phyloP scores from a whole-genome alignment of 768 basidiomycete genomes.

The Ramaria rubella region DNA sequence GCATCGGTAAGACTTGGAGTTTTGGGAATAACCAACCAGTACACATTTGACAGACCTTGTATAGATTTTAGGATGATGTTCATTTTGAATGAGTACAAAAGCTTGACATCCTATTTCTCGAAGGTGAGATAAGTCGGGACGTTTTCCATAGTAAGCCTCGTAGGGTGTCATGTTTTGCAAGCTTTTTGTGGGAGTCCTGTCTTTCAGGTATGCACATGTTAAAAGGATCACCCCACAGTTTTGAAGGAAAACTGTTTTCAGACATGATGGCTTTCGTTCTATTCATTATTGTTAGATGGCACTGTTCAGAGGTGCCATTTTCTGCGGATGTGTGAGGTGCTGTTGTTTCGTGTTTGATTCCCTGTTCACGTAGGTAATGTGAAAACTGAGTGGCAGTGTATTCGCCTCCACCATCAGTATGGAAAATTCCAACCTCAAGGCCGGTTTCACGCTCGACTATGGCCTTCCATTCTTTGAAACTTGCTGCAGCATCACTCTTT shows the following conservation, averaged over 20 bases:
- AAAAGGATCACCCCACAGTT: background rate
- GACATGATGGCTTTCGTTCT: background rate
- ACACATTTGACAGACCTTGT: constrained; percentile 37
- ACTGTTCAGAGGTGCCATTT: constrained; percentile 8
- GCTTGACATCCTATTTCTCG: constrained; percentile 14
- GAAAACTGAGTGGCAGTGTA: too few species aligned
- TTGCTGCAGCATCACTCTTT: background rate
- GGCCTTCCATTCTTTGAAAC: background rate
- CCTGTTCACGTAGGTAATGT: too few species aligned
- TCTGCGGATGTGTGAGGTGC: background rate
- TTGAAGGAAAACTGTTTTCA: background rate
- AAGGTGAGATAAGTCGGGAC: constrained; percentile 12
- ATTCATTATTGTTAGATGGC: background rate
- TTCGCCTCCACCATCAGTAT: background rate
- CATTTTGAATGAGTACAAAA: too few species aligned
- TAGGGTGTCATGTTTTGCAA: constrained; percentile 2
- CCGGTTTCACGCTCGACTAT: background rate
- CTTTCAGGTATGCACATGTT: too few species aligned
- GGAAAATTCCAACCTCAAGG: background rate
- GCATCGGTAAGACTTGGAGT: too few species aligned
- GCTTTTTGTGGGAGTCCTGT: constrained; percentile 6
- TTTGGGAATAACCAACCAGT: too few species aligned
- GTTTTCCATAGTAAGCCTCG: too few species aligned
- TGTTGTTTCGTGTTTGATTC: constrained; percentile 8
- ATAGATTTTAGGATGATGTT: constrained; percentile 32